phyloP scores from a whole-genome alignment of 2,329 filamentous ascomycete species.

The Penicillium sp. region DNA sequence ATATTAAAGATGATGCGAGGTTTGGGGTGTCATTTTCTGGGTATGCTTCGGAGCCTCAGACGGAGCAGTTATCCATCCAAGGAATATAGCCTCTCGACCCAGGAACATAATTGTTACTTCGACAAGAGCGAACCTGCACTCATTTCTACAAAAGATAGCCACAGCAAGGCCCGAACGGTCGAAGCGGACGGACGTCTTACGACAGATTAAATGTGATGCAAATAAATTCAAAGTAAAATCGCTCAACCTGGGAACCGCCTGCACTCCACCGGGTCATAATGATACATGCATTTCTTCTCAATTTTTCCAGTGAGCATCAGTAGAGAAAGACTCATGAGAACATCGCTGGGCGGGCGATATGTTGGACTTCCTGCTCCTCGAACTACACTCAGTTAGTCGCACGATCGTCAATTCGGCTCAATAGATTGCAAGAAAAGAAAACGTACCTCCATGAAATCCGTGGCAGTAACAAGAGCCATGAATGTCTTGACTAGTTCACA shows the following conservation, averaged over 20 bases:
- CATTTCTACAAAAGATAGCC: neutral
- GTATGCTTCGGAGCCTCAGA: neutral
- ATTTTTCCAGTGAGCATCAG: neutral
- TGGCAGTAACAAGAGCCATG: constrained; percentile 76
- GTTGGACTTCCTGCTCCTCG: constrained; percentile 41
- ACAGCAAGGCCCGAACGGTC: neutral
- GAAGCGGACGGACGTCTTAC: neutral
- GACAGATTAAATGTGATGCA: constrained; percentile 1
- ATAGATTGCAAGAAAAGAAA: neutral
- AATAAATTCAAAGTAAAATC: constrained; percentile 18
- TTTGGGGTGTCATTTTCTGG: neutral
- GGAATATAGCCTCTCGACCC: neutral
- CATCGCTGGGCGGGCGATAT: constrained; percentile 28
- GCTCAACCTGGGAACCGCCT: constrained; percentile 15
- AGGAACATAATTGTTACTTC: no score
- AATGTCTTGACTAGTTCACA: constrained; percentile 80
- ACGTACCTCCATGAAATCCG: constrained; percentile 80
- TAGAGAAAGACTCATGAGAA: constrained; percentile 30
- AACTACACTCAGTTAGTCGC: constrained; percentile 34
- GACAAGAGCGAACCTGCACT: neutral
- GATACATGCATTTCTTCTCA: constrained; percentile 17
- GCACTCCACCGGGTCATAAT: constrained; percentile 20
- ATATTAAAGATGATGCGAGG: neutral
- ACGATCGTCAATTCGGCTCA: neutral
- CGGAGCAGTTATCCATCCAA: neutral